A percentile compares a stretch with the other conserved stretches of the same genome.
These are phyloP conservation scores for Phtheirospermum japonicum DNA, from an alignment of 257 asterid species.

Conservation along the genomic window DNA sequence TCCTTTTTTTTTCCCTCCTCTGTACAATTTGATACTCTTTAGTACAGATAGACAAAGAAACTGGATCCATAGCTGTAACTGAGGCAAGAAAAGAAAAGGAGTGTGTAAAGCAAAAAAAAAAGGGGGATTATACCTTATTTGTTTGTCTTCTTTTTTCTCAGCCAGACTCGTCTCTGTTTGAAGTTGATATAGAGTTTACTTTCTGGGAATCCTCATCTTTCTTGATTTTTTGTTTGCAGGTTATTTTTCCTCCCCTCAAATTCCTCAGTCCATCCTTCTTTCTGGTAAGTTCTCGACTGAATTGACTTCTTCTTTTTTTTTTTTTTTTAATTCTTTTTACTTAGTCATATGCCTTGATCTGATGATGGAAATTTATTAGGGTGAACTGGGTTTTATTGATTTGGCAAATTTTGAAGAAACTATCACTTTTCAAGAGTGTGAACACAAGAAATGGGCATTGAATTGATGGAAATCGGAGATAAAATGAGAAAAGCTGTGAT, in stretches of 20 bases:
- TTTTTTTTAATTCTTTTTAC: not conserved
- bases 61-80: too few relatives aligned
- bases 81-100: too few relatives aligned
- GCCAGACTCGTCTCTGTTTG: not conserved
- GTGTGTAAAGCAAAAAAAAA: too few relatives aligned
- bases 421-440: not conserved
- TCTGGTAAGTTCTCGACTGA: slow-evolving; percentile 36
- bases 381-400: slow-evolving; percentile 29
- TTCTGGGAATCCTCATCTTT: too few relatives aligned
- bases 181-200: not conserved
- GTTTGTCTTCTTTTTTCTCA: too few relatives aligned
- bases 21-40: not conserved
- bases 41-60: not conserved
- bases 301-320: not conserved
- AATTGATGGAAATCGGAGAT: slow-evolving; percentile 51
- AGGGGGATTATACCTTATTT: too few relatives aligned
- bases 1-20: not conserved
- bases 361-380: slow-evolving; percentile 27
- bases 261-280: slow-evolving; percentile 4
- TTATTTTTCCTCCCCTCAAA: too few relatives aligned
- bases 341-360: slow-evolving; percentile 31
- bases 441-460: slow-evolving; percentile 45
- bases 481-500: slow-evolving; percentile 50
- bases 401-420: slow-evolving; percentile 41
- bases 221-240: too few relatives aligned